Conservation (phyloP, 371 early-diverging fungal genomes). For the Batkoa obscura region DNA sequence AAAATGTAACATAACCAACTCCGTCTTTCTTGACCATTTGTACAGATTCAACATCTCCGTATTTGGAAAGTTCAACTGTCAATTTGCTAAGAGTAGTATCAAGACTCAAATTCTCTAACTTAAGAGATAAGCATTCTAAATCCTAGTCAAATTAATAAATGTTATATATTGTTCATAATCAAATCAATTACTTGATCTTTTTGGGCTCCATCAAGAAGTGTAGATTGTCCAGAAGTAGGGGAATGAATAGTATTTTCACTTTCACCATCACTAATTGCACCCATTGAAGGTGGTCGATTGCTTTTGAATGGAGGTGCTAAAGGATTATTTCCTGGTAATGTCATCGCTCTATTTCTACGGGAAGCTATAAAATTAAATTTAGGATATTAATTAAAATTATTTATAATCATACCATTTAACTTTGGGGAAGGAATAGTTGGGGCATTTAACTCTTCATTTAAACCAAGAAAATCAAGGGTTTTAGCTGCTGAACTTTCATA, state of each 20-base stretch:
- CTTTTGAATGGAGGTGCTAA: no score
- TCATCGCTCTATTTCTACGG: no score
- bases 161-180: no score
- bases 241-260: slow-evolving; percentile 19
- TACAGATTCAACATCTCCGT: slow-evolving; percentile 79
- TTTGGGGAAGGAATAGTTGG: no score
- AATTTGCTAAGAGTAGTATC: slow-evolving; percentile 54
- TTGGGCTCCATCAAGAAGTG: slow-evolving; percentile 31
- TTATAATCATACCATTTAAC: no score
- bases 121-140: slow-evolving; percentile 16
- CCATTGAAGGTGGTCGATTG: slow-evolving; percentile 19
- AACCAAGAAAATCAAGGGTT: slow-evolving; percentile 50
- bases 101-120: slow-evolving; percentile 86
- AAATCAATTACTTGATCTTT: no score
- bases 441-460: slow-evolving; percentile 27
- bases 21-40: slow-evolving; percentile 87
- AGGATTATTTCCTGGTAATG: no score
- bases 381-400: no score
- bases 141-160: background rate
- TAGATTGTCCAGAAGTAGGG: slow-evolving; percentile 21
- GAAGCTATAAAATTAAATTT: no score
- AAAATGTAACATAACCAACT: slow-evolving; percentile 93
- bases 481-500: slow-evolving; percentile 9
- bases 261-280: slow-evolving; percentile 18
- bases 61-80: slow-evolving; percentile 48